Conservation (phyloP, 192 early-diverging fungal genomes). For the Gigaspora rosea region DNA sequence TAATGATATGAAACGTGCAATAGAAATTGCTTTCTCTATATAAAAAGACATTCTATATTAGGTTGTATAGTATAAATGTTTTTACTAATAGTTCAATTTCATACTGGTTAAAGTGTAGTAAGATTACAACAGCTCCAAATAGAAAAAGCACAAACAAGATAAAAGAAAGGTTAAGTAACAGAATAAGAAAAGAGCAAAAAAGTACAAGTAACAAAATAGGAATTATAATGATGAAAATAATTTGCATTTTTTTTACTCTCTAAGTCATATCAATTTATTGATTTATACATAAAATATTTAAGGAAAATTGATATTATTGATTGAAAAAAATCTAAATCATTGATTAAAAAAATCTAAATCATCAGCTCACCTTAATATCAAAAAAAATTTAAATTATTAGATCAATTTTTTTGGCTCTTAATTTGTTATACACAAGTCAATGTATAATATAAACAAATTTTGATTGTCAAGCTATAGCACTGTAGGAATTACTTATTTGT, state of each 20-base stretch:
- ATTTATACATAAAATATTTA: slow-evolving; percentile 29
- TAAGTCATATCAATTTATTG: slow-evolving; percentile 8
- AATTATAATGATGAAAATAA: slow-evolving; percentile 21
- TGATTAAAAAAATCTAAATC: no score
- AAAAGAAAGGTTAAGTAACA: slow-evolving; percentile 27
- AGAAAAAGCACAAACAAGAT: slow-evolving; percentile 28
- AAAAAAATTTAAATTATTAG: no score
- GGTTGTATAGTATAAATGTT: slow-evolving; percentile 12
- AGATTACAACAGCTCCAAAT: slow-evolving; percentile 28
- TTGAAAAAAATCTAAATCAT: no score
- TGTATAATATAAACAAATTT: no score
- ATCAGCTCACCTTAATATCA: no score
- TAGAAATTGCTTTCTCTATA: slow-evolving; percentile 17
- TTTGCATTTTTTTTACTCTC: slow-evolving; percentile 27
- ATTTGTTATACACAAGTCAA: no score
- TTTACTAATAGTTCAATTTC: slow-evolving; percentile 12
- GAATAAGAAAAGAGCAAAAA: slow-evolving; percentile 8
- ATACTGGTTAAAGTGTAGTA: slow-evolving; percentile 7
- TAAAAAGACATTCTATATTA: slow-evolving; percentile 24
- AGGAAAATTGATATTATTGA: slow-evolving; percentile 26
- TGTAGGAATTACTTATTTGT: no score
- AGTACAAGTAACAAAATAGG: slow-evolving; percentile 12
- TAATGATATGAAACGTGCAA: background rate
- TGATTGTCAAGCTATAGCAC: no score
- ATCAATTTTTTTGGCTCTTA: no score